Evolutionary conservation across 2,329 filamentous ascomycete genomes (phyloP).

Genomic region (Colletotrichum cereale): DNA sequence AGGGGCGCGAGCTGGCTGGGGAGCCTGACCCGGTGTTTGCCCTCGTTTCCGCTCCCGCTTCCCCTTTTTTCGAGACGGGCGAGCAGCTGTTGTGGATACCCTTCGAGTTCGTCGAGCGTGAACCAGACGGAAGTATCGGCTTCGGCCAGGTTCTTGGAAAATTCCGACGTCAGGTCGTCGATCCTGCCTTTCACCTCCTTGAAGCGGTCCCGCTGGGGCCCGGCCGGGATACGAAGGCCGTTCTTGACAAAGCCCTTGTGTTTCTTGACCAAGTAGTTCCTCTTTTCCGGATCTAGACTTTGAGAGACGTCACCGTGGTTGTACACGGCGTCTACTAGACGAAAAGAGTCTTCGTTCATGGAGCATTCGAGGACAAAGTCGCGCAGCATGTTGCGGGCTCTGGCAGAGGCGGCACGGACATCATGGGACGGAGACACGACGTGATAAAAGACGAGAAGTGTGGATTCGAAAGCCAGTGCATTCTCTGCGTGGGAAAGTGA

Average conservation of each 20-base stretch:
- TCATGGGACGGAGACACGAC: conserved; percentile 16
- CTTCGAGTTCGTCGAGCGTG: conserved; percentile 1
- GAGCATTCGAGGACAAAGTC: background rate
- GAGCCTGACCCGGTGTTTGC: conserved; percentile 80
- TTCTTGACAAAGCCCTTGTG: conserved; percentile 14
- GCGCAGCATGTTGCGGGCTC: conserved; percentile 3
- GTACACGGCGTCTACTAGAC: conserved; percentile 13
- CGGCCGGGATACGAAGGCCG: background rate
- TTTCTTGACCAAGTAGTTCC: background rate
- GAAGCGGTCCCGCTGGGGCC: background rate
- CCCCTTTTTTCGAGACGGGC: conserved; percentile 78
- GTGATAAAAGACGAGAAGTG: conserved; percentile 12
- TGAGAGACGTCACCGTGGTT: background rate
- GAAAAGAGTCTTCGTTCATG: conserved; percentile 10
- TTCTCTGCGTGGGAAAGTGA: conserved; percentile 25
- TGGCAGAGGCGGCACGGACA: conserved; percentile 11
- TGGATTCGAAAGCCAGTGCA: background rate
- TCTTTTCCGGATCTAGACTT: background rate
- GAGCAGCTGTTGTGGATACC: conserved; percentile 47
- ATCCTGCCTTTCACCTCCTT: background rate
- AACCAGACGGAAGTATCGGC: background rate
- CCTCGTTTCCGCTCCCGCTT: conserved; percentile 70
- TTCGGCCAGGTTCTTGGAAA: background rate
- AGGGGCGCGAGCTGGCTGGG: conserved; percentile 85
- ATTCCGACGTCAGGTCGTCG: background rate